Evolutionary conservation across 805 yeast genomes (phyloP), one percentile per base, ranked within the genome.

Genomic region (Candida loeiensis): DNA sequence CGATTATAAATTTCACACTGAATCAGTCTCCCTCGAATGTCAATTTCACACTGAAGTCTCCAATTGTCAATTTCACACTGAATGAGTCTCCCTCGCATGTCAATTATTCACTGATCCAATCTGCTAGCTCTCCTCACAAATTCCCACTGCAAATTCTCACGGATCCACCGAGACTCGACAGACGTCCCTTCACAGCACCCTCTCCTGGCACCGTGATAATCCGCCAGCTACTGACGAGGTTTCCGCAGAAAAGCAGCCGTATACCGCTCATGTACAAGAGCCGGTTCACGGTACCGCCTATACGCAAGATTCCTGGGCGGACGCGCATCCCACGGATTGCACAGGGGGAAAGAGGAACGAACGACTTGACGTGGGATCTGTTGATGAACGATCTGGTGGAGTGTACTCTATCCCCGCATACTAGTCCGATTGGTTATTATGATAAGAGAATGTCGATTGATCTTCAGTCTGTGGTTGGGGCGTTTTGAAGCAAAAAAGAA

Each of bases 261-360:
- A 50, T 66, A 18, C 71, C 71, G 1, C 40, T 46, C 16, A 59
- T 64, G 4, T 36, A 37, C 3, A 16, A 16, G n/a, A 18, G 12
- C 33, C 7, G 18, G 5, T 16, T 14, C 40, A 55, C 56, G 6
- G 45, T 53, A 8, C 66, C 63, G 3, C 47, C 47, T 2, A 51
- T 66, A 19, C 48, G 49, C 25, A 59, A 64, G 46, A 47, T 33
- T 20, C 36, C 32, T 1, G 40, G 45, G 3, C 44, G 40, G 3
- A 47, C 61, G 8, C 38, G 41, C 20, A 59, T 15, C 67, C 71
- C 7, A 45, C 51, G 22, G 57, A 63, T 12, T 48, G 62, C 22
- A 32, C 22, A 16, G 24, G 17, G 13, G 18, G 24, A 35, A n/a
- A n/a, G n/a, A n/a, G n/a, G n/a, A n/a, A n/a, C n/a, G n/a, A n/a